Evolutionary conservation across 1,139 yeast species (phyloP).

Genomic region (Geotrichum australiense): DNA sequence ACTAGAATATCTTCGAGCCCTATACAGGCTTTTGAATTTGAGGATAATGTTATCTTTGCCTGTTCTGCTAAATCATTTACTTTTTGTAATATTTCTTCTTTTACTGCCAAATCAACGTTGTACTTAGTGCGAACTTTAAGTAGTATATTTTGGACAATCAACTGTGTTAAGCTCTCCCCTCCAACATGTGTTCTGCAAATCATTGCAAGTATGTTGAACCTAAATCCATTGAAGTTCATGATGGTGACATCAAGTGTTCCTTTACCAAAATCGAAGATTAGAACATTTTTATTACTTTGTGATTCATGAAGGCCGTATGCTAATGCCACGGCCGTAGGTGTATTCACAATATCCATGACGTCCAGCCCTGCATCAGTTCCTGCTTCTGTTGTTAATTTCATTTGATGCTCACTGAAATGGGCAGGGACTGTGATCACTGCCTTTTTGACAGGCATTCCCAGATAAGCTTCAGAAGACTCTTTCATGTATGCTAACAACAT

Average conservation of each 20-base stretch:
- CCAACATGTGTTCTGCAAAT: too few species aligned
- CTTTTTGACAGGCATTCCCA: slow-evolving; percentile 87
- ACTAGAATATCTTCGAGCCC: too few species aligned
- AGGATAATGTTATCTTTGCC: too few species aligned
- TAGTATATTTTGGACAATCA: too few species aligned
- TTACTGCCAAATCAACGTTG: too few species aligned
- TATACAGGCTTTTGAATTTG: too few species aligned
- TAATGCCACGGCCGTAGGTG: slow-evolving; percentile 97
- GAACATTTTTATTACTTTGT: slow-evolving; percentile 60
- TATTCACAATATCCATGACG: slow-evolving; percentile 94
- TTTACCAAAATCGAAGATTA: slow-evolving; percentile 83
- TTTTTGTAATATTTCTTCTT: too few species aligned
- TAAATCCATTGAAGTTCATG: too few species aligned
- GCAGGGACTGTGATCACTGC: slow-evolving; percentile 97
- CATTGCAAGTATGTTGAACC: too few species aligned
- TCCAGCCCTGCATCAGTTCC: slow-evolving; percentile 96
- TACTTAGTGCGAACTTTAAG: too few species aligned
- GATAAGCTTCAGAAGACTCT: slow-evolving; percentile 95
- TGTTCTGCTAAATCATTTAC: too few species aligned
- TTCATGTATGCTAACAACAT: slow-evolving; percentile 97
- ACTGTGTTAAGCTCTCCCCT: too few species aligned
- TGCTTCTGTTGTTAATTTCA: slow-evolving; percentile 98
- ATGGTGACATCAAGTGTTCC: slow-evolving; percentile 85
- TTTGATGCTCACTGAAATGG: slow-evolving; percentile 94
- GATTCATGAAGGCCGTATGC: slow-evolving; percentile 95